These are phyloP conservation scores for Starmerella powellii DNA, from an alignment of 805 yeast species.

Conservation along the genomic window DNA sequence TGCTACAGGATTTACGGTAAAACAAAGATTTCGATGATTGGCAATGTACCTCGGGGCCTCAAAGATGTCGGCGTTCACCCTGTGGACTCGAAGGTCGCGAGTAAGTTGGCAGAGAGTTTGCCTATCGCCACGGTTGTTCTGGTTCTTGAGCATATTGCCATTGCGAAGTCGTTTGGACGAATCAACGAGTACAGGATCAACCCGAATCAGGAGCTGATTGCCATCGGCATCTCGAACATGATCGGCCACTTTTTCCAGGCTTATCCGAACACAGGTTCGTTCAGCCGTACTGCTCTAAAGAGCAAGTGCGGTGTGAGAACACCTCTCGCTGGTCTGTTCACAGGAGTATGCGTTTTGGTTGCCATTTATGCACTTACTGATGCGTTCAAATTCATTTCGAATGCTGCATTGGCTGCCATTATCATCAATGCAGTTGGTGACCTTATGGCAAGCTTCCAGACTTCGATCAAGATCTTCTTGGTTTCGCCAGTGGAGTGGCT, in stretches of 20 bases:
- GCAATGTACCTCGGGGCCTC: constrained; percentile 73
- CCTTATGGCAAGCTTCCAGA: constrained; percentile 45
- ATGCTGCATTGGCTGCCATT: constrained; percentile 74
- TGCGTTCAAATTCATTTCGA: constrained; percentile 81
- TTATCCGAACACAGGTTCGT: constrained; percentile 92
- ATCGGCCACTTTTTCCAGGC: constrained; percentile 88
- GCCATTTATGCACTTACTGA: constrained; percentile 75
- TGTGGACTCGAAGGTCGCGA: constrained; percentile 47
- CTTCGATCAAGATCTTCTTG: constrained; percentile 49
- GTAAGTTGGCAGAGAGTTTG: constrained; percentile 56
- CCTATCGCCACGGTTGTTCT: constrained; percentile 79
- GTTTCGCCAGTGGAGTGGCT: constrained; percentile 62
- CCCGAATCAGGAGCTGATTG: constrained; percentile 88
- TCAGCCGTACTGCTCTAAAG: constrained; percentile 86
- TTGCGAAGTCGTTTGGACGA: constrained; percentile 86
- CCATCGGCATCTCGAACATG: constrained; percentile 83
- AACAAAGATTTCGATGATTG: constrained; percentile 49
- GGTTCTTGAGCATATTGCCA: constrained; percentile 83
- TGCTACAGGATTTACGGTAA: constrained; percentile 36
- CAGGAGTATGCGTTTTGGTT: constrained; percentile 77
- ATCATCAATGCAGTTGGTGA: constrained; percentile 91
- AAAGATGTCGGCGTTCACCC: constrained; percentile 61
- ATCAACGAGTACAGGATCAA: constrained; percentile 79
- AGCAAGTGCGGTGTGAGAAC: constrained; percentile 93
- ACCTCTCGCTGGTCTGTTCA: constrained; percentile 81